Conservation (phyloP, 345 rosid genomes). For the Dipteronia sinensis region DNA sequence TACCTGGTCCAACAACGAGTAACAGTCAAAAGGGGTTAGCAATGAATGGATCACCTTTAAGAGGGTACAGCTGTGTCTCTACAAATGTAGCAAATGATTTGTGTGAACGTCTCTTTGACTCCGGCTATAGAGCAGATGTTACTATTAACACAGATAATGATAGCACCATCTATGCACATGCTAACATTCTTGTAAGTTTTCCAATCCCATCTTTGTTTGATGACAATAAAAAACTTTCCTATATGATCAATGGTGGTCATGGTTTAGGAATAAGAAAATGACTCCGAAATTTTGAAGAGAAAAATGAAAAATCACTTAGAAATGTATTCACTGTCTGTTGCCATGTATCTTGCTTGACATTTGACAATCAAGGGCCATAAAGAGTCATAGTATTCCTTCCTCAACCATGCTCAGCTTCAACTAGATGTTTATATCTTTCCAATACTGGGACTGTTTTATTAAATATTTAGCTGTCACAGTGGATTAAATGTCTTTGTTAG, state of each 20-base stretch:
- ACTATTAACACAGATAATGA: constrained; percentile 52
- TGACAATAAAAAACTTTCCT: not conserved
- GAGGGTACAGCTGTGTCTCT: constrained; percentile 34
- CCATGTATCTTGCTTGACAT: no score
- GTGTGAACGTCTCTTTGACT: constrained; percentile 79
- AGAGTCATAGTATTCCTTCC: no score
- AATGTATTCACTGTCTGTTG: not conserved
- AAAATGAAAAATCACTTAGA: not conserved
- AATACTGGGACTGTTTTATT: not conserved
- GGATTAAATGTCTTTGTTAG: not conserved
- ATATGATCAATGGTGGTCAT: not conserved
- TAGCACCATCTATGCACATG: constrained; percentile 64
- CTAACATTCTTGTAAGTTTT: constrained; percentile 64
- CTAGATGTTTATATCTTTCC: not conserved
- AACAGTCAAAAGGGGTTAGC: constrained; percentile 16
- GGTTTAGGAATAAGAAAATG: constrained; percentile 1
- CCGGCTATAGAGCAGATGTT: constrained; percentile 76
- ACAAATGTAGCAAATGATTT: constrained; percentile 39
- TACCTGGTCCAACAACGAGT: constrained; percentile 40
- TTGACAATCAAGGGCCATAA: no score
- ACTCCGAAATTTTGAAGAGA: not conserved
- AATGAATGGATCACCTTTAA: constrained; percentile 16
- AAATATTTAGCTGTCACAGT: not conserved
- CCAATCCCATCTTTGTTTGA: not conserved
- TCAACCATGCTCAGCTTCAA: not conserved